Percentiles rank a stretch among this genome's conserved stretches.
Evolutionary conservation across 352 stramenopile species (phyloP).

Genomic region (Phytophthora hybrid): DNA sequence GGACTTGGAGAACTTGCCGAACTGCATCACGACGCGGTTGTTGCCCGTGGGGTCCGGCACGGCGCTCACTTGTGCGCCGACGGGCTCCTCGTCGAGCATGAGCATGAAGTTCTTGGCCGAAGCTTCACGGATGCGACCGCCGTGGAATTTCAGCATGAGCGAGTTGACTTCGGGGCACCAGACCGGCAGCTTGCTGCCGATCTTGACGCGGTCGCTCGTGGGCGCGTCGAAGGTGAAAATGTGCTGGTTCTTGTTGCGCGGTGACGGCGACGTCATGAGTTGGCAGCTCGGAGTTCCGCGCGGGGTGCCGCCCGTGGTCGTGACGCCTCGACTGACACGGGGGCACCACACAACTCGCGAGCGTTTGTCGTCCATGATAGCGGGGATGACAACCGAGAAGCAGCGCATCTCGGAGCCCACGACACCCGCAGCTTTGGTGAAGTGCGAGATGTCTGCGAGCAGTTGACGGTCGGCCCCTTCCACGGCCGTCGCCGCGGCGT

Average conservation of each 20-base stretch:
- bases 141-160: constrained; percentile 92
- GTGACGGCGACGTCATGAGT: constrained; percentile 79
- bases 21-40: constrained; percentile 85
- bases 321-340: constrained; percentile 71
- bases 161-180: constrained; percentile 90
- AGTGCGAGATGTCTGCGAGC: constrained; percentile 87
- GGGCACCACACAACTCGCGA: constrained; percentile 88
- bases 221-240: constrained; percentile 81
- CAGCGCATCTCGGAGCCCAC: constrained; percentile 86
- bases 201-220: constrained; percentile 78
- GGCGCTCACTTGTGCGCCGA: constrained; percentile 20
- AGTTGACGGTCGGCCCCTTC: constrained; percentile 79
- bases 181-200: constrained; percentile 85
- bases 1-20: constrained; percentile 89
- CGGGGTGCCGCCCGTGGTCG: constrained; percentile 66
- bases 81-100: constrained; percentile 75
- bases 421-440: constrained; percentile 79
- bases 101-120: constrained; percentile 94
- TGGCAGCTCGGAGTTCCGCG: constrained; percentile 57
- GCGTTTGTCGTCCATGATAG: constrained; percentile 83
- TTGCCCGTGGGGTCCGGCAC: constrained; percentile 47
- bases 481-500: constrained; percentile 32
- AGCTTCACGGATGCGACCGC: constrained; percentile 83
- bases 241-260: constrained; percentile 69
- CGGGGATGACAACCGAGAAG: constrained; percentile 80